Evolutionary conservation across 2,329 filamentous ascomycete species (phyloP).

Genomic region (Fusarium penzigii): DNA sequence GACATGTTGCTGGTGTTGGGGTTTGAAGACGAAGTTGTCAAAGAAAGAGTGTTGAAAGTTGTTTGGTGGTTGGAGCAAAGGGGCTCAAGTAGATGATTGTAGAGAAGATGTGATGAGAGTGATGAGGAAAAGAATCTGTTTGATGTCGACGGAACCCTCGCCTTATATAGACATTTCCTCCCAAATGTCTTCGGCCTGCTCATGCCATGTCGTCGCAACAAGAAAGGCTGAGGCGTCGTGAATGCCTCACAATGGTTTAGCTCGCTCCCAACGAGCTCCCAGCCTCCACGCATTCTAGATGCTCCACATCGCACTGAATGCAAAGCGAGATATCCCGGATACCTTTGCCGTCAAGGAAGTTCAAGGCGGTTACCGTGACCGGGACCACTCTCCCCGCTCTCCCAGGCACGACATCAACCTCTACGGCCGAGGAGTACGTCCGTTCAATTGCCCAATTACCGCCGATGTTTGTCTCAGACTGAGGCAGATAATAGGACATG

Average conservation of each 20-base stretch:
- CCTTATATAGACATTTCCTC: slow-evolving; percentile 27
- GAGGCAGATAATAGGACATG: neutral
- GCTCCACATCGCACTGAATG: neutral
- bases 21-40: slow-evolving; percentile 18
- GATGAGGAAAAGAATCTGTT: slow-evolving; percentile 18
- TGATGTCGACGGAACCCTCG: slow-evolving; percentile 11
- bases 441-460: neutral
- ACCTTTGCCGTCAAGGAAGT: neutral
- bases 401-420: no score
- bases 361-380: neutral
- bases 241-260: neutral
- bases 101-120: slow-evolving; percentile 25
- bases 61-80: slow-evolving; percentile 17
- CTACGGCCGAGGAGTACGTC: no score
- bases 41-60: slow-evolving; percentile 12
- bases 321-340: neutral
- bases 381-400: no score
- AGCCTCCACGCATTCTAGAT: neutral
- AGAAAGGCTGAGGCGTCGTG: neutral
- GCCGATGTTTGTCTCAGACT: neutral
- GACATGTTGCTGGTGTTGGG: slow-evolving; percentile 26
- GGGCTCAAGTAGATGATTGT: slow-evolving; percentile 26
- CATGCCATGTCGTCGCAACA: neutral
- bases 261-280: neutral
- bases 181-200: neutral